Evolutionary conservation across 2,329 filamentous ascomycete species (phyloP).

Genomic region (Calcarisporium arbuscula): DNA sequence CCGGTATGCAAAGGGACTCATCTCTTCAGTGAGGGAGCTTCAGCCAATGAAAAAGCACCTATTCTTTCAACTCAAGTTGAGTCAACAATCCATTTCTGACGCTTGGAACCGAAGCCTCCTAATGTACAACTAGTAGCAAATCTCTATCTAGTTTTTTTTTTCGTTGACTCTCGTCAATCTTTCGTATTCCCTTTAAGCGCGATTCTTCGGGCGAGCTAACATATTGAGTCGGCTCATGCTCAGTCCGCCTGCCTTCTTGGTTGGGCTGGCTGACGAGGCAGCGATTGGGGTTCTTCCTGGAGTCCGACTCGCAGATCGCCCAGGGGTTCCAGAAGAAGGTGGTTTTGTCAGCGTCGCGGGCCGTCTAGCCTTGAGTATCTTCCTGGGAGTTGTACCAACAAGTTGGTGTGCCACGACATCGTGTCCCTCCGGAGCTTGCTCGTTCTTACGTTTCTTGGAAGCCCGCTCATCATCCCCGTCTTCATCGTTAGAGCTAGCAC

Average conservation of each 20-base stretch:
- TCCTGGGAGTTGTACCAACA: constrained; percentile 21
- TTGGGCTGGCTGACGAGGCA: constrained; percentile 31
- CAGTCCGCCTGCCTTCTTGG: constrained; percentile 46
- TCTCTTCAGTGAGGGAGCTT: too few species aligned
- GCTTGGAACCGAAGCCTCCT: too few species aligned
- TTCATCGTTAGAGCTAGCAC: constrained; percentile 51
- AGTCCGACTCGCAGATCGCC: constrained; percentile 13
- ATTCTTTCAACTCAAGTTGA: too few species aligned
- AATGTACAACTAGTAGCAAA: too few species aligned
- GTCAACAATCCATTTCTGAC: too few species aligned
- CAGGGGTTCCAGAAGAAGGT: constrained; percentile 1
- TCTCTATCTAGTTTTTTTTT: too few species aligned
- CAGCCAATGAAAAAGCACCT: too few species aligned
- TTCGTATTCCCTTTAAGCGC: too few species aligned
- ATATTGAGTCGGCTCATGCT: constrained; percentile 55
- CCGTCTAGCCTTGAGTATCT: not conserved
- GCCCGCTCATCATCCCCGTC: constrained; percentile 45
- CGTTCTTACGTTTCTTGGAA: constrained; percentile 53
- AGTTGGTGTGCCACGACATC: constrained; percentile 46
- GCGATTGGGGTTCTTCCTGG: constrained; percentile 6
- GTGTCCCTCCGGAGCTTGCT: constrained; percentile 43
- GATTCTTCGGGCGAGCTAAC: constrained; percentile 54
- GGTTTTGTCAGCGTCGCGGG: not conserved
- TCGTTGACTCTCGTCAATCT: too few species aligned
- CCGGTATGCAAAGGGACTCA: too few species aligned